A percentile compares a stretch with the other conserved stretches of the same genome.
These are phyloP conservation scores for Tolypocladium tundrense DNA, from an alignment of 2,329 filamentous ascomycete genomes.

Conservation along the genomic window DNA sequence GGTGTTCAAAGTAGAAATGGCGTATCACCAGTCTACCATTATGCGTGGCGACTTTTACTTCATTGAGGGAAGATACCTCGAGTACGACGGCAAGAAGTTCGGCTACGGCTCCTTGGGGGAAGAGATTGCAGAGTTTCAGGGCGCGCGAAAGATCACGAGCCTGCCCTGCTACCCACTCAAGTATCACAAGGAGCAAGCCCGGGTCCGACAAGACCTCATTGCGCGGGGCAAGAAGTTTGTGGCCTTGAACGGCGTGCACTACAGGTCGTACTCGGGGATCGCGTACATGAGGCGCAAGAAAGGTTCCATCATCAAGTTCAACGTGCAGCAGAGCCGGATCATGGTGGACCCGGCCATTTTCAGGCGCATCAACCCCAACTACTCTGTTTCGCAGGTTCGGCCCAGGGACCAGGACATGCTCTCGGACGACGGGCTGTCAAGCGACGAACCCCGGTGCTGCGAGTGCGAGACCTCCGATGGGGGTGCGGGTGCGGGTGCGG, in stretches of 20 bases:
- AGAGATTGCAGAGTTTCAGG: conserved; percentile 67
- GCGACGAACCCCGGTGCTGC: conserved; percentile 23
- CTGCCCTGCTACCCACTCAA: conserved; percentile 67
- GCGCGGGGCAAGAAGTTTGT: conserved; percentile 81
- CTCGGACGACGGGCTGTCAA: conserved; percentile 36
- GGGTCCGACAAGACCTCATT: conserved; percentile 56
- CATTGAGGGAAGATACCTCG: conserved; percentile 70
- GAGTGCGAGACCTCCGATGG: conserved; percentile 30
- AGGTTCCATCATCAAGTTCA: conserved; percentile 54
- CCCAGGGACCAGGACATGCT: conserved; percentile 58
- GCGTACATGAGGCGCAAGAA: conserved; percentile 78
- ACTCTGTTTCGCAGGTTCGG: conserved; percentile 63
- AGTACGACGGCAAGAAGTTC: conserved; percentile 81
- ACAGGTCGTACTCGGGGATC: conserved; percentile 73
- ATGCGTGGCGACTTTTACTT: conserved; percentile 66
- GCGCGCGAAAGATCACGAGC: conserved; percentile 71
- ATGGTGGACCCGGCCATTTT: conserved; percentile 84
- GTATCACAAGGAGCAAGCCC: conserved; percentile 65
- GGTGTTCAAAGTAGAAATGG: conserved; percentile 72
- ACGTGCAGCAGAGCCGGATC: conserved; percentile 74
- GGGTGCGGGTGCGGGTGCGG: conserved; percentile 29
- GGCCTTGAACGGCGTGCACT: conserved; percentile 69
- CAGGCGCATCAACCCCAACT: conserved; percentile 78
- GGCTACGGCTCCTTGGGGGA: conserved; percentile 62
- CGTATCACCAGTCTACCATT: conserved; percentile 58